These are phyloP conservation scores for Podaxis carcinomalis DNA, from an alignment of 768 basidiomycete genomes.

Conservation along the genomic window DNA sequence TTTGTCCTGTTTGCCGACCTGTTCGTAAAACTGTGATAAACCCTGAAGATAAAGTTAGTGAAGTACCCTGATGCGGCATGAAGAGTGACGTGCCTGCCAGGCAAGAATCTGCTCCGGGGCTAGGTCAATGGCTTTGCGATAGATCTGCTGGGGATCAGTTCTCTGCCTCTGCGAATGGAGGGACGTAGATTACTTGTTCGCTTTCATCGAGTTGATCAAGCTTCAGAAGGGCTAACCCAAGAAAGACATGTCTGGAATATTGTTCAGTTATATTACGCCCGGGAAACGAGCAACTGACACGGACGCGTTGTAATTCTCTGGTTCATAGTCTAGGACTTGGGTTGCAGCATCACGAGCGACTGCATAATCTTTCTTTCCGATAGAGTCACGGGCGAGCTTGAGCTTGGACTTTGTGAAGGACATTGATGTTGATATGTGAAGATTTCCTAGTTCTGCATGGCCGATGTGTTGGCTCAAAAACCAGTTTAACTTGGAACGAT, in stretches of 20 bases:
- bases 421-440: conserved; percentile 19
- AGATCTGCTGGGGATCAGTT: conserved; percentile 46
- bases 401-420: conserved; percentile 67
- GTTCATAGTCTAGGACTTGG: conserved; percentile 69
- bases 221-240: conserved; percentile 77
- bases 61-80: conserved; percentile 11
- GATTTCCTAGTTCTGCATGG: neutral
- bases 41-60: conserved; percentile 44
- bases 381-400: conserved; percentile 72
- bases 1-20: conserved; percentile 51
- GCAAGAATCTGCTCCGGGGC: conserved; percentile 71
- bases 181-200: conserved; percentile 68
- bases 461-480: neutral
- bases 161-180: conserved; percentile 7
- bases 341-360: conserved; percentile 63
- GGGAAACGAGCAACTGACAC: conserved; percentile 22
- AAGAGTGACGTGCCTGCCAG: conserved; percentile 63
- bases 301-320: conserved; percentile 85
- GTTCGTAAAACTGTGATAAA: conserved; percentile 68
- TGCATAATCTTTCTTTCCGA: conserved; percentile 71
- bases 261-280: neutral
- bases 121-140: conserved; percentile 69
- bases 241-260: conserved; percentile 69
- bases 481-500: neutral
- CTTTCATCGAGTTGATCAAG: conserved; percentile 66